Conservation (phyloP, 768 basidiomycete genomes). For the Leccinum subtestaceum region DNA sequence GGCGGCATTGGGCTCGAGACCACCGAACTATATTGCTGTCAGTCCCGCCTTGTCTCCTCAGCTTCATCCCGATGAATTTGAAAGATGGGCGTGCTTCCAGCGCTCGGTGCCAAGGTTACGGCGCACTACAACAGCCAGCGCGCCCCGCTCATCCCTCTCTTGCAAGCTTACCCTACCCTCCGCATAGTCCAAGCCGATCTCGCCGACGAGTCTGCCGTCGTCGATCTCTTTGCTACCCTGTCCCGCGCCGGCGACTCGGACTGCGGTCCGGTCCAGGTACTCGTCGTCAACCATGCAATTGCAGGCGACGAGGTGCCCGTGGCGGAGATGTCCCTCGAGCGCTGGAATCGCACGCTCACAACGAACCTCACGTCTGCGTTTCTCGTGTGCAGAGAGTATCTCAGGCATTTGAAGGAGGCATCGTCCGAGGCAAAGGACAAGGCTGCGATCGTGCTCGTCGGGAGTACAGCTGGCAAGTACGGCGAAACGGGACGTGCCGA, state of each 20-base stretch:
- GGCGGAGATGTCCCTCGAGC: slow-evolving; percentile 54
- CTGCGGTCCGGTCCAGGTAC: slow-evolving; percentile 52
- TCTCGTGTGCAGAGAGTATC: slow-evolving; percentile 57
- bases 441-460: slow-evolving; percentile 60
- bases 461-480: slow-evolving; percentile 67
- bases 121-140: slow-evolving; percentile 62
- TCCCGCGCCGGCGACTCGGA: slow-evolving; percentile 21
- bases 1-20: slow-evolving; percentile 71
- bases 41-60: slow-evolving; percentile 12
- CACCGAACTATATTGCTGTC: slow-evolving; percentile 51
- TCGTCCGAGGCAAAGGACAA: slow-evolving; percentile 43
- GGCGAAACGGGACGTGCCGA: slow-evolving; percentile 65
- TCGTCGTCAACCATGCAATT: slow-evolving; percentile 60
- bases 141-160: slow-evolving; percentile 40
- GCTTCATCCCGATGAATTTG: no score
- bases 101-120: slow-evolving; percentile 64
- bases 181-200: slow-evolving; percentile 53
- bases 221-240: slow-evolving; percentile 41
- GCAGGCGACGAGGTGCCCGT: slow-evolving; percentile 46
- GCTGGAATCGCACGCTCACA: slow-evolving; percentile 58
- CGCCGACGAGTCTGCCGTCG: slow-evolving; percentile 48
- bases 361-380: slow-evolving; percentile 65
- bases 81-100: slow-evolving; percentile 20
- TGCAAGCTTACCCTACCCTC: slow-evolving; percentile 32
- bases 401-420: slow-evolving; percentile 43